These are phyloP conservation scores for Verruconis gallopava DNA, from an alignment of 2,329 filamentous ascomycete genomes.

Conservation along the genomic window DNA sequence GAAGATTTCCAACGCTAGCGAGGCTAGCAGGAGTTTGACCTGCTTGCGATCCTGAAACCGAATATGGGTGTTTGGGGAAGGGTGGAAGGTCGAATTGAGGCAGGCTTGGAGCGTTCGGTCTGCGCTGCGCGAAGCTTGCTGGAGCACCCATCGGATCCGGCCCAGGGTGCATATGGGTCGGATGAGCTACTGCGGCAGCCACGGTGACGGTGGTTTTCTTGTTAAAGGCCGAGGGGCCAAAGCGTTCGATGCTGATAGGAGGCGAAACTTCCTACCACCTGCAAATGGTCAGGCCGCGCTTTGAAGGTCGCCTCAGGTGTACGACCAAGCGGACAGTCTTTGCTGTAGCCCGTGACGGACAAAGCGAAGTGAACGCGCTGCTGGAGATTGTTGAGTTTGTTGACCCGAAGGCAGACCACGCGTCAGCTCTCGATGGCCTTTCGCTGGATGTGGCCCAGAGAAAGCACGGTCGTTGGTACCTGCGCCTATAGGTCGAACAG, in stretches of 20 bases:
- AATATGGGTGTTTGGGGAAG: slow-evolving; percentile 33
- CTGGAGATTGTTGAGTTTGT: no score
- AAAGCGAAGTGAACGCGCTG: no score
- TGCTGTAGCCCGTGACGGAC: no score
- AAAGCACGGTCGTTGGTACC: neutral
- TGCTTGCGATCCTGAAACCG: slow-evolving; percentile 30
- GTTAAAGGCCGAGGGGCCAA: slow-evolving; percentile 29
- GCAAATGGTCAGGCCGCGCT: no score
- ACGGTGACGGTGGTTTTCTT: slow-evolving; percentile 43
- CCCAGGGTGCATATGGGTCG: slow-evolving; percentile 49
- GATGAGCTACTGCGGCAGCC: slow-evolving; percentile 48
- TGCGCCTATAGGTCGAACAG: neutral
- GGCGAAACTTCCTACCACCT: no score
- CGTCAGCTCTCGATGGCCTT: no score
- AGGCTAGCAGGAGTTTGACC: slow-evolving; percentile 33
- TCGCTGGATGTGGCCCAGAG: no score
- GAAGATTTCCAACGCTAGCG: slow-evolving; percentile 46
- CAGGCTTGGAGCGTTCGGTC: slow-evolving; percentile 55
- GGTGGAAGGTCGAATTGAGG: slow-evolving; percentile 54
- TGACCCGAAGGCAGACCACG: no score
- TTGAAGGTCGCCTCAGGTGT: no score
- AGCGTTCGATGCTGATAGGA: no score
- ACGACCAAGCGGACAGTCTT: no score
- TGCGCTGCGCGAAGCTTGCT: slow-evolving; percentile 56
- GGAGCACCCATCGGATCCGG: slow-evolving; percentile 45